phyloP scores from a whole-genome alignment of 1,139 yeast species.

The Eremothecium cymbalariae region DNA sequence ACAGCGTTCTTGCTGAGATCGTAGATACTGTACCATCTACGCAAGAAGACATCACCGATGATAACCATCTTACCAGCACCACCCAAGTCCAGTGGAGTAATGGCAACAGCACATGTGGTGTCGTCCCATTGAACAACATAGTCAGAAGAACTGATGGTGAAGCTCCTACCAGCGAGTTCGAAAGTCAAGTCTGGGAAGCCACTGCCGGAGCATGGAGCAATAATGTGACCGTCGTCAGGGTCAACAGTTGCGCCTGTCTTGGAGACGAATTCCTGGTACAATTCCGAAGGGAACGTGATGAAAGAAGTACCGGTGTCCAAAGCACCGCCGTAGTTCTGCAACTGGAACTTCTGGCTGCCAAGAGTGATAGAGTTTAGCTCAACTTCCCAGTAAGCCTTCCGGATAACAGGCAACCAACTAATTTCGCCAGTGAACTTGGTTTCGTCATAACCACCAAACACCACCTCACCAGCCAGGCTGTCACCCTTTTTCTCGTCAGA shows the following conservation, averaged over 20 bases:
- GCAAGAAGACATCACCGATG: slow-evolving; percentile 93
- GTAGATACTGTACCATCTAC: slow-evolving; percentile 88
- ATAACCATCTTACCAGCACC: slow-evolving; percentile 95
- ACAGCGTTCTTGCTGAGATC: slow-evolving; percentile 86
- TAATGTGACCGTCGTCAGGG: slow-evolving; percentile 93
- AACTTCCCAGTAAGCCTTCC: slow-evolving; percentile 99
- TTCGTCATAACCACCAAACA: slow-evolving; percentile 88
- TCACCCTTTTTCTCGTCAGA: slow-evolving; percentile 57
- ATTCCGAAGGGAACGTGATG: slow-evolving; percentile 90
- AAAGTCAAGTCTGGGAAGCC: slow-evolving; percentile 84
- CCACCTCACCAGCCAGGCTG: slow-evolving; percentile 56
- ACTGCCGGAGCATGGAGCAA: slow-evolving; percentile 81
- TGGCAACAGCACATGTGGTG: slow-evolving; percentile 87
- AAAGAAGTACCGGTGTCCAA: slow-evolving; percentile 97
- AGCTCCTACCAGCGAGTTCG: slow-evolving; percentile 81
- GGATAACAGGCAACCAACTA: slow-evolving; percentile 93
- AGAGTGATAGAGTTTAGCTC: slow-evolving; percentile 80
- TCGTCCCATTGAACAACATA: slow-evolving; percentile 65
- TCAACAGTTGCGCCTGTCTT: slow-evolving; percentile 79
- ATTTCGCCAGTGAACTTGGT: slow-evolving; percentile 69
- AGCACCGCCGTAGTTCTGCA: slow-evolving; percentile 86
- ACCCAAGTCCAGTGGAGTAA: slow-evolving; percentile 96
- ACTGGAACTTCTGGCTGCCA: slow-evolving; percentile 83
- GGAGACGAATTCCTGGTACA: slow-evolving; percentile 77
- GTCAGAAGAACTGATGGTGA: slow-evolving; percentile 79